Evolutionary conservation across 768 basidiomycete genomes (phyloP).

Genomic region (Pholiota molesta): DNA sequence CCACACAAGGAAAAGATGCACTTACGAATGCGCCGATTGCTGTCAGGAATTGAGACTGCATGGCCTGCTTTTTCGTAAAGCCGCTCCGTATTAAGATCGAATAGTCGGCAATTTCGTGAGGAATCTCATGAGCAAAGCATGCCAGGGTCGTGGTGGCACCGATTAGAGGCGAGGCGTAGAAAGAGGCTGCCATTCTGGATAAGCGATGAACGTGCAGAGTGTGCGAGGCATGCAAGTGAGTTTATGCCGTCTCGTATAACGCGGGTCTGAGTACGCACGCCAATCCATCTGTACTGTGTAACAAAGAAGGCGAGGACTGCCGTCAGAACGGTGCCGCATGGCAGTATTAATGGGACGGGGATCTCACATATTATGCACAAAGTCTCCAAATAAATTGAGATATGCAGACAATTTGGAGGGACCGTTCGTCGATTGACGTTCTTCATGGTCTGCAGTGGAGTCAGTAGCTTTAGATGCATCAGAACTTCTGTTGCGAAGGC

Average conservation of each 20-base stretch:
- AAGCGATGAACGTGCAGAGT: conserved; percentile 24
- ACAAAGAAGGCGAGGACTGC: conserved; percentile 3
- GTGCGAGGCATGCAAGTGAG: conserved; percentile 6
- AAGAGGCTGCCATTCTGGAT: conserved; percentile 89
- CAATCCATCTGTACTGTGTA: conserved; percentile 83
- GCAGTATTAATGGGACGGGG: conserved; percentile 10
- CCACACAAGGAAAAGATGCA: conserved; percentile 28
- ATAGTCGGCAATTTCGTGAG: conserved; percentile 97
- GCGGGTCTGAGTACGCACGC: conserved; percentile 57
- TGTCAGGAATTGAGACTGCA: conserved; percentile 92
- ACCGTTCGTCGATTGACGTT: conserved; percentile 40
- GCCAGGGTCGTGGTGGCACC: conserved; percentile 95
- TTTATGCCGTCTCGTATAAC: conserved; percentile 13
- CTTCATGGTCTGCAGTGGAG: conserved; percentile 23
- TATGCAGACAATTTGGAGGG: conserved; percentile 89
- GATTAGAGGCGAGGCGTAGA: conserved; percentile 92
- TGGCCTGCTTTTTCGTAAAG: conserved; percentile 88
- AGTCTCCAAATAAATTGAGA: conserved; percentile 91
- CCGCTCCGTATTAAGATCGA: conserved; percentile 91
- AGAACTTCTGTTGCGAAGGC: conserved; percentile 51
- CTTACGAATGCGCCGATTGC: conserved; percentile 91
- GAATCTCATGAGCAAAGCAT: conserved; percentile 94
- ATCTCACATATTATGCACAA: conserved; percentile 89
- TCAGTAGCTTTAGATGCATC: conserved; percentile 29
- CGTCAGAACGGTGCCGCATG: neutral